Percentiles rank a stretch among this genome's conserved stretches.
Evolutionary conservation across 2,329 filamentous ascomycete species (phyloP).

Genomic region (Akanthomyces muscarius): DNA sequence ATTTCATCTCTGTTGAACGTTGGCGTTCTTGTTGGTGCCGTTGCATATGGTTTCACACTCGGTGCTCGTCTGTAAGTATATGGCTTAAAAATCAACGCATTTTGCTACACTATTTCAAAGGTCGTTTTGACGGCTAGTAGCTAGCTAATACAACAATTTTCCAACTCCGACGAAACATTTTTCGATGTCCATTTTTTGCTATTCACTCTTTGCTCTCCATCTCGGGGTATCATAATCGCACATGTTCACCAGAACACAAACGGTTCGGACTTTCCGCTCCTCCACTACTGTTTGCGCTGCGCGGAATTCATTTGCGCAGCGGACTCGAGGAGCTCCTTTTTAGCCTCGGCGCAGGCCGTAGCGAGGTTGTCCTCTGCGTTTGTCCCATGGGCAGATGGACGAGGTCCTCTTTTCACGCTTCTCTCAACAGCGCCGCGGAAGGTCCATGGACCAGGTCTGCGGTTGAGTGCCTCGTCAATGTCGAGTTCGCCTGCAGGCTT

Average conservation of each 20-base stretch:
- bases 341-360: slow-evolving; percentile 43
- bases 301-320: background rate
- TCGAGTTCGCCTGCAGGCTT: slow-evolving; percentile 38
- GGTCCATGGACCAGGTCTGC: slow-evolving; percentile 41
- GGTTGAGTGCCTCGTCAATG: slow-evolving; percentile 40
- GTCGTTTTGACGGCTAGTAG: background rate
- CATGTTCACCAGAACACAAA: background rate
- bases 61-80: slow-evolving; percentile 41
- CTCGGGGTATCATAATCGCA: slow-evolving; percentile 10
- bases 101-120: background rate
- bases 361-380: slow-evolving; percentile 32
- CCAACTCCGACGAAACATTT: background rate
- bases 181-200: background rate
- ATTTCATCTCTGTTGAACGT: slow-evolving; percentile 78
- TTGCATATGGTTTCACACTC: slow-evolving; percentile 76
- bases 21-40: slow-evolving; percentile 60
- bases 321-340: slow-evolving; percentile 42
- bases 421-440: slow-evolving; percentile 34
- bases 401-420: slow-evolving; percentile 24
- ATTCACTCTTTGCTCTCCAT: background rate
- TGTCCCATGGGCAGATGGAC: slow-evolving; percentile 21
- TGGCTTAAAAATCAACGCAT: background rate
- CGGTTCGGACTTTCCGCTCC: background rate
- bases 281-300: slow-evolving; percentile 25
- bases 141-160: background rate